Evolutionary conservation across 768 basidiomycete species (phyloP), one percentile per base, ranked within the genome.

Genomic region (Russula earlei): DNA sequence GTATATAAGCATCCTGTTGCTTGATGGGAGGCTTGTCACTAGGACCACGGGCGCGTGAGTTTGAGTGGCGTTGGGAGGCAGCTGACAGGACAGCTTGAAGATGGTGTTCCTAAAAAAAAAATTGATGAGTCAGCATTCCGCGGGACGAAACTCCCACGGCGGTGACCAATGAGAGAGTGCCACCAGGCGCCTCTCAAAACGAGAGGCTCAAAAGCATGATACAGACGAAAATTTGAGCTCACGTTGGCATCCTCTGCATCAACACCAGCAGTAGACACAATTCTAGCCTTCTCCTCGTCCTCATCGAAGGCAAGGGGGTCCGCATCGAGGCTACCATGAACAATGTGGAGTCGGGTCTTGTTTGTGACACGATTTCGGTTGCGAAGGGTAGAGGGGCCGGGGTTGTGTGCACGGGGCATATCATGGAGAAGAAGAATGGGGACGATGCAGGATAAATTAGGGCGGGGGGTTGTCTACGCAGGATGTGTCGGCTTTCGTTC

Each of bases 231-330:
- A 79, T 49, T 41, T 43, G 60, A 41, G 61, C 89, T 83, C 76
- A 93, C 91, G 72, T 91, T 91, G 70, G 90, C 89, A 67, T 93
- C 91, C 75, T 92, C 90, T 67, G 86, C 86, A 68, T 93, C 91
- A 66, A 93, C 91, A 64, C 91, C 91, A 41, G 87, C 85, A 20
- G 88, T 90, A 34, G 73, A 84, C 61, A 91, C 81, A 61, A 84
- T 81, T 69, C 82, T 79, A 65, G 84, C 85, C 77, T 85, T 87
- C 74, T 88, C 85, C 64, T 89, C 85, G 65, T 92, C 90, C 66
- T 91, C 91, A 46, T 89, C 87, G 62, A 88, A 82, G 55, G 88
- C 79, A 62, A 87, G 73, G 38, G 83, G 77, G 67, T 90, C 89
- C 31, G 82, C 83, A 66, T 91, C 89, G 74, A 88, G 79, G 69